Evolutionary conservation across 352 stramenopile genomes (phyloP).

Genomic region (Pythium aphanidermatum): DNA sequence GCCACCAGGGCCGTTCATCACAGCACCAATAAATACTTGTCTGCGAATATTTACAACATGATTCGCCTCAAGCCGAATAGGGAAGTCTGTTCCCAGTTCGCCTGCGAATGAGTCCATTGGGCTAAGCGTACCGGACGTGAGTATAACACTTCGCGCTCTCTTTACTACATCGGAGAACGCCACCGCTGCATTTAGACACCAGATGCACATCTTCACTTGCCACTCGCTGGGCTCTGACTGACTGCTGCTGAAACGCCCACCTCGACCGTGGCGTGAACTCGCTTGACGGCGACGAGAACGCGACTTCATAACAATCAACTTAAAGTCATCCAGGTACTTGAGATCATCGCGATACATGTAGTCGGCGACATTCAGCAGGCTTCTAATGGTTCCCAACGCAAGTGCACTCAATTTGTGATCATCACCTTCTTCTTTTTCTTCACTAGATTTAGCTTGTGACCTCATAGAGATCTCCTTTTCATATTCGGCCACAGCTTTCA

Average conservation of each 20-base stretch:
- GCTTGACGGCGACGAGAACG: slow-evolving; percentile 19
- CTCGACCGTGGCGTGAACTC: background rate
- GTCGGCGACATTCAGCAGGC: slow-evolving; percentile 59
- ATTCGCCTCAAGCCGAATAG: slow-evolving; percentile 77
- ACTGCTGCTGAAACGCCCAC: background rate
- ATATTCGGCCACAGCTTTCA: slow-evolving; percentile 42
- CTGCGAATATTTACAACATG: slow-evolving; percentile 86
- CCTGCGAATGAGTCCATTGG: slow-evolving; percentile 86
- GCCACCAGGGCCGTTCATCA: slow-evolving; percentile 60
- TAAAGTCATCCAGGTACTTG: slow-evolving; percentile 82
- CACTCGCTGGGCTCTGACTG: slow-evolving; percentile 20
- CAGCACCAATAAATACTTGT: slow-evolving; percentile 69
- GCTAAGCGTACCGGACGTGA: slow-evolving; percentile 81
- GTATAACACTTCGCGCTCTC: slow-evolving; percentile 63
- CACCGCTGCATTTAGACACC: slow-evolving; percentile 80
- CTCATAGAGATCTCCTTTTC: slow-evolving; percentile 38
- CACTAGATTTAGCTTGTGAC: background rate
- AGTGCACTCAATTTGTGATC: slow-evolving; percentile 32
- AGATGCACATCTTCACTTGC: slow-evolving; percentile 81
- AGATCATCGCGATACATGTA: slow-evolving; percentile 79
- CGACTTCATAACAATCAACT: slow-evolving; percentile 52
- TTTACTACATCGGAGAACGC: slow-evolving; percentile 74
- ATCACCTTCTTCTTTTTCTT: slow-evolving; percentile 17
- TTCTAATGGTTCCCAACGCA: slow-evolving; percentile 49
- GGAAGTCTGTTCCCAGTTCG: slow-evolving; percentile 74